Conservation (phyloP, 2,329 filamentous ascomycete genomes). For the Pseudopithomyces maydicus region DNA sequence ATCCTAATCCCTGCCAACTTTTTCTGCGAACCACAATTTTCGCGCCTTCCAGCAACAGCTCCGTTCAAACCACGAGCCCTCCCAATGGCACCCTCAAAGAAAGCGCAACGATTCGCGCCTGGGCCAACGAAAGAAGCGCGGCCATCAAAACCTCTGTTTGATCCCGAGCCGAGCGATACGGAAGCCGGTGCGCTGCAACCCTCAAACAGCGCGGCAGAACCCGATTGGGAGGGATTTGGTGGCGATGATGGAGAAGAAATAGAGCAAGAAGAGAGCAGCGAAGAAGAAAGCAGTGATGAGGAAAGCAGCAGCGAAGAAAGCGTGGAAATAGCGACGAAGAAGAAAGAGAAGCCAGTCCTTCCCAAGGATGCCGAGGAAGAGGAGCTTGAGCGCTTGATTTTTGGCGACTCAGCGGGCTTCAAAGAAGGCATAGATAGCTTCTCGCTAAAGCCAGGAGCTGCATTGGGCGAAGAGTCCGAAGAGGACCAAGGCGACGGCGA, state of each 20-base stretch:
- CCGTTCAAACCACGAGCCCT: constrained; percentile 15
- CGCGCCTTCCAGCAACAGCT: constrained; percentile 20
- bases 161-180: constrained; percentile 27
- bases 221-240: constrained; percentile 35
- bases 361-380: constrained; percentile 84
- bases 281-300: neutral
- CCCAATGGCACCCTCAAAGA: constrained; percentile 36
- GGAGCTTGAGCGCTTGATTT: constrained; percentile 84
- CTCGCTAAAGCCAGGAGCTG: constrained; percentile 48
- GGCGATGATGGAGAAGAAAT: constrained; percentile 9
- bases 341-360: constrained; percentile 29
- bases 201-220: constrained; percentile 19
- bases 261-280: constrained; percentile 7
- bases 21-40: constrained; percentile 30
- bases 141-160: constrained; percentile 21
- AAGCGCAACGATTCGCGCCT: constrained; percentile 27
- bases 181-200: constrained; percentile 29
- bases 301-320: constrained; percentile 26
- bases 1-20: constrained; percentile 39
- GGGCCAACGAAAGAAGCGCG: constrained; percentile 15
- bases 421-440: constrained; percentile 71
- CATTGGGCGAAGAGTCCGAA: constrained; percentile 36
- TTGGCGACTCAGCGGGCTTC: constrained; percentile 87
- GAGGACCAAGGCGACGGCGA: constrained; percentile 53
- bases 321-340: constrained; percentile 24